Conservation (phyloP, 2,329 filamentous ascomycete species). For the Ophiostoma sp. region DNA sequence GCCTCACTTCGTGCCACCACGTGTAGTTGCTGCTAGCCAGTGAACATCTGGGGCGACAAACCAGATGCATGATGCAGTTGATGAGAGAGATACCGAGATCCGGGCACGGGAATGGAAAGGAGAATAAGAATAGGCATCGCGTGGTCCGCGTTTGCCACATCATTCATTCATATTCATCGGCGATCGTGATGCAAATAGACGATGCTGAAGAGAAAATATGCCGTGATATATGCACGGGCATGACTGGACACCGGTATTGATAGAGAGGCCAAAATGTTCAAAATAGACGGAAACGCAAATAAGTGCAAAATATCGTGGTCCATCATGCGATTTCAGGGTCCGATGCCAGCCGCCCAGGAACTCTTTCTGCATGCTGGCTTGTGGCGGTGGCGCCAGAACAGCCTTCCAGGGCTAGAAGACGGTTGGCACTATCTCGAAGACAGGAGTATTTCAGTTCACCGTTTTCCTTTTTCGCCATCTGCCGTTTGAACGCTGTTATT, state of each 20-base stretch:
- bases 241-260: background rate
- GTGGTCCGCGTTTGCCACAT: background rate
- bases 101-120: no score
- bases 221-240: background rate
- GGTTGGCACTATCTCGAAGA: background rate
- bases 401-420: background rate
- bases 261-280: background rate
- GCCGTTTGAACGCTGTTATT: background rate
- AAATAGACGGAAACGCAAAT: background rate
- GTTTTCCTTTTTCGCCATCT: background rate
- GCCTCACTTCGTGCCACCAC: background rate
- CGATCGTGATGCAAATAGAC: background rate
- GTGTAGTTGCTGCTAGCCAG: background rate
- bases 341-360: background rate
- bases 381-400: background rate
- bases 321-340: background rate
- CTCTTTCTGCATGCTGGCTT: no score
- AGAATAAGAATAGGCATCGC: no score
- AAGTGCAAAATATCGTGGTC: background rate
- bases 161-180: background rate
- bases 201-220: background rate
- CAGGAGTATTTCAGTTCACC: background rate
- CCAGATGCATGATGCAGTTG: background rate
- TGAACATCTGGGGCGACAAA: background rate
- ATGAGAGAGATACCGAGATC: no score